Evolutionary conservation across 2,329 filamentous ascomycete genomes (phyloP).

Genomic region (Colletotrichum sublineola): DNA sequence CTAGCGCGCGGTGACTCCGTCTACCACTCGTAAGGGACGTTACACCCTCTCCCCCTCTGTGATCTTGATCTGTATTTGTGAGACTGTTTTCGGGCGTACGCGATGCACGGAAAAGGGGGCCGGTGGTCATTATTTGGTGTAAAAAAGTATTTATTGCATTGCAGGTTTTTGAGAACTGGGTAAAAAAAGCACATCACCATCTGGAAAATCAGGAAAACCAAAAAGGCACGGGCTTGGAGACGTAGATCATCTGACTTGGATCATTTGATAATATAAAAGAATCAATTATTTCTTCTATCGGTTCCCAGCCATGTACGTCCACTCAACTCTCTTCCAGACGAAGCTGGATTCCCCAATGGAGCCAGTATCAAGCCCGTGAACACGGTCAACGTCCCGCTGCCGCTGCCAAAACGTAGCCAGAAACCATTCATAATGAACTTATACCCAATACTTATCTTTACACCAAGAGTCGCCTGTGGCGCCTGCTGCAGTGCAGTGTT

Average conservation of each 20-base stretch:
- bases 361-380: conserved; percentile 57
- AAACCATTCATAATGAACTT: too few relatives aligned
- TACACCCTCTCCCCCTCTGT: background rate
- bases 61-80: conserved; percentile 4
- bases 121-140: background rate
- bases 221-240: conserved; percentile 16
- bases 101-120: conserved; percentile 8
- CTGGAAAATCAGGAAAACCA: conserved; percentile 22
- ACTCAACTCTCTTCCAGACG: conserved; percentile 55
- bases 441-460: too few relatives aligned
- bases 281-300: background rate
- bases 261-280: conserved; percentile 20
- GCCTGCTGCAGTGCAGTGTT: too few relatives aligned
- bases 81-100: conserved; percentile 13
- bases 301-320: conserved; percentile 44
- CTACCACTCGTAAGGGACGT: conserved; percentile 23
- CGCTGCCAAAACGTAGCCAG: conserved; percentile 59
- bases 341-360: conserved; percentile 56
- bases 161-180: background rate
- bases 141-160: conserved; percentile 27
- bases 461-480: too few relatives aligned
- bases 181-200: conserved; percentile 4
- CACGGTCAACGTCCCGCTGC: conserved; percentile 67
- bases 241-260: conserved; percentile 23
- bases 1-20: conserved; percentile 44